Percentiles rank a stretch among this genome's conserved stretches.
These are phyloP conservation scores for Fragaria iinumae DNA, from an alignment of 306 rosid genomes.

Conservation along the genomic window DNA sequence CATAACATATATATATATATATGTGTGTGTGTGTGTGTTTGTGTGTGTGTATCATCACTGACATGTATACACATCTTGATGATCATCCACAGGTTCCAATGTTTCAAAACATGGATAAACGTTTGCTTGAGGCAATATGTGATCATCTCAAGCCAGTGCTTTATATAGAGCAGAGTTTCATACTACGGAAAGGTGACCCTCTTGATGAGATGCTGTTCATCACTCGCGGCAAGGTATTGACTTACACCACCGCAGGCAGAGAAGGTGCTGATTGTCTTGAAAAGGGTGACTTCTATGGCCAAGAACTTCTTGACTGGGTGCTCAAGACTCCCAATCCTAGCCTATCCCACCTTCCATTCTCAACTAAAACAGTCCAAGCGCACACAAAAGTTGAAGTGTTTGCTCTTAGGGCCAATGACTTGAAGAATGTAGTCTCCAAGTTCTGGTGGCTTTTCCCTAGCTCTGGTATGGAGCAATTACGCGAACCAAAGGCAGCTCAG, in stretches of 20 bases:
- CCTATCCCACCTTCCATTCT: constrained; percentile 36
- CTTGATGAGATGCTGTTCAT: constrained; percentile 52
- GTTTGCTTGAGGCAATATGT: constrained; percentile 42
- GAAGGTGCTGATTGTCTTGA: background rate
- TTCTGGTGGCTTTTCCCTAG: constrained; percentile 57
- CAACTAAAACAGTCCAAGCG: constrained; percentile 52
- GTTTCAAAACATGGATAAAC: constrained; percentile 20
- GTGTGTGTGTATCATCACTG: too few species aligned
- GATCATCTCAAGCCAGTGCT: constrained; percentile 49
- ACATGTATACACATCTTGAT: background rate
- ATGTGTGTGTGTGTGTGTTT: too few species aligned
- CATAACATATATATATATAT: too few species aligned
- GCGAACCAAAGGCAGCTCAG: constrained; percentile 57
- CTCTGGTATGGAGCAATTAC: constrained; percentile 51
- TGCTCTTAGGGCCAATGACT: constrained; percentile 49
- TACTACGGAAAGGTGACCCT: constrained; percentile 46
- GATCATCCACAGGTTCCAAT: background rate
- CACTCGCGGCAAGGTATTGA: constrained; percentile 46
- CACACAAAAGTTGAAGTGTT: constrained; percentile 61
- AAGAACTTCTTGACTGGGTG: constrained; percentile 59
- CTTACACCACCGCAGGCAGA: constrained; percentile 28
- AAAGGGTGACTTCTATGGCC: constrained; percentile 68
- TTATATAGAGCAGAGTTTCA: constrained; percentile 29
- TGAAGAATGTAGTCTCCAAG: constrained; percentile 52
- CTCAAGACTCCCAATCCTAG: background rate